Evolutionary conservation across 2,329 filamentous ascomycete species (phyloP), one percentile per base, ranked within the genome.

Genomic region (Curvularia sp.): DNA sequence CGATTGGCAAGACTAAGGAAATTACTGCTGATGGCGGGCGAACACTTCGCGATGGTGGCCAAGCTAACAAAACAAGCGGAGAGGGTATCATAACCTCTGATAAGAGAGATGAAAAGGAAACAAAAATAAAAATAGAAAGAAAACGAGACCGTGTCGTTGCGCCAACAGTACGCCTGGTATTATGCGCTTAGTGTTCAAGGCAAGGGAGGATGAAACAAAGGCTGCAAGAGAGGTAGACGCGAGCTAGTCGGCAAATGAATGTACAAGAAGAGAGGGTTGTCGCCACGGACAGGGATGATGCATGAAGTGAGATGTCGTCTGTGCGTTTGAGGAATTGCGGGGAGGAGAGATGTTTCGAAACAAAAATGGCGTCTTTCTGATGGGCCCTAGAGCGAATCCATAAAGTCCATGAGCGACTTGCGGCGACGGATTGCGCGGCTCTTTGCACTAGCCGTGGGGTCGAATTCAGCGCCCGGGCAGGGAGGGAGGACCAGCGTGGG

Each of bases 391-490:
- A 70, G 53, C 48, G 65, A 65, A 49, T 61, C 57, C 46, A 75
- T 67, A 49, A 77, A 65, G 51, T 75, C 74, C 72, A 78, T 75
- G 26, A 76, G 59, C 38, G 74, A 76, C 61, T 75, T 77, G 44
- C 75, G 67, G 67, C 77, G 77, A 42, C 68, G 70, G 31, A 78
- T 41, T 38, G 64, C 65, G 41, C 69, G 67, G 44, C 63, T 63
- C 58, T 73, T 76, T 48, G 69, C 52, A 57, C 58, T 67, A 30
- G 58, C 57, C 49, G 60, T 53, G 31, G 59, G 26, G 35, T 69
- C 62, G n/a, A 42, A 54, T 33, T 66, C 57, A n/a, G 61, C 62
- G 20, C 60, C 62, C 4, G 72, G 69, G 57, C 68, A 78, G 1
- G 70, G 69, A 35, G 76, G 76, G 4, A 78, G 60, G 26, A 74